Percentiles rank a stretch among this genome's conserved stretches.
Evolutionary conservation across 2,329 filamentous ascomycete genomes (phyloP).

Genomic region (Trichophyton verrucosum): DNA sequence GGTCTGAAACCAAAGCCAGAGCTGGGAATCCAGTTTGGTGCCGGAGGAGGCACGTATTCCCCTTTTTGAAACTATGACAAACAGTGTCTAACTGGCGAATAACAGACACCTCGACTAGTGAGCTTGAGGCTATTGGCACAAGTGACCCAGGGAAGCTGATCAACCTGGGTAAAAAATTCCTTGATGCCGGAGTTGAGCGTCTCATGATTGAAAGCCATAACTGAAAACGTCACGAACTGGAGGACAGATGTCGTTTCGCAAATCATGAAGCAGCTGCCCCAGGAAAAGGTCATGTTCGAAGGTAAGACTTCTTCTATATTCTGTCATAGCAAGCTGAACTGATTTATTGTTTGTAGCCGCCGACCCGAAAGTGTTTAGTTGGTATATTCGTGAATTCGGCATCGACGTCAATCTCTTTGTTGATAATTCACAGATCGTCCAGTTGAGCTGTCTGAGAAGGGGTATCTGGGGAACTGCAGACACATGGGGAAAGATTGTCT

Average conservation of each 20-base stretch:
- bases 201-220: conserved; percentile 50
- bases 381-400: conserved; percentile 46
- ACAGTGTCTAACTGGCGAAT: not conserved
- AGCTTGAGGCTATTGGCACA: conserved; percentile 38
- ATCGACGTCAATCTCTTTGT: conserved; percentile 47
- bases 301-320: conserved; percentile 1
- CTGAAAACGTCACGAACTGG: conserved; percentile 44
- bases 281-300: conserved; percentile 47
- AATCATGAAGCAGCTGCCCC: conserved; percentile 40
- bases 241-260: conserved; percentile 43
- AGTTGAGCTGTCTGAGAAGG: conserved; percentile 39
- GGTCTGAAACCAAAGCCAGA: conserved; percentile 44
- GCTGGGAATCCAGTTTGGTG: conserved; percentile 46
- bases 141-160: conserved; percentile 40
- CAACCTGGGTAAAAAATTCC: conserved; percentile 38
- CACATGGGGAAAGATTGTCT: conserved; percentile 43
- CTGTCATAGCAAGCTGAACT: not conserved
- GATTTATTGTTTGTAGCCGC: conserved; percentile 26
- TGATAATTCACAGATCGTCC: conserved; percentile 47
- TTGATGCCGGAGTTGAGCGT: conserved; percentile 41
- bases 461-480: conserved; percentile 47
- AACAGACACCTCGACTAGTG: conserved; percentile 35
- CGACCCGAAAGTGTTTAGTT: conserved; percentile 44
- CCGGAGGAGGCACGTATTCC: conserved; percentile 30
- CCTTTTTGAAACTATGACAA: not conserved